Conservation (phyloP, 441 rosid species). For the Geranium incanum region DNA sequence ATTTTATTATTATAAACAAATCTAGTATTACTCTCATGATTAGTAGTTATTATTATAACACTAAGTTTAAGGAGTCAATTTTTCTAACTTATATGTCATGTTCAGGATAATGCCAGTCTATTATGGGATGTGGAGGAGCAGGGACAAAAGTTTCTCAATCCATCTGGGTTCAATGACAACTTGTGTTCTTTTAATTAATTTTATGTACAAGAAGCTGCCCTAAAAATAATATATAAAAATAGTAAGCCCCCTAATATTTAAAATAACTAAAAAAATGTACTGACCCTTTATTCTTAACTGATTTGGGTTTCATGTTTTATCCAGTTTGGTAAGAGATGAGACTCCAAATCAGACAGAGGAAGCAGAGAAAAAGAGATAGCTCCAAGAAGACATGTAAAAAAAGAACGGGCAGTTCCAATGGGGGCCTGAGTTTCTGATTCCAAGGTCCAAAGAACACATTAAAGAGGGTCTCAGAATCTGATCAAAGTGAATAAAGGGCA, state of each 20-base stretch:
- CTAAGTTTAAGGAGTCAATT: not conserved
- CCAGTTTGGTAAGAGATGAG: not conserved
- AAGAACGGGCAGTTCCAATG: not conserved
- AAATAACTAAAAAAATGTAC: no score
- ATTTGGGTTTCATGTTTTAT: not conserved
- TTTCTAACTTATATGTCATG: not conserved
- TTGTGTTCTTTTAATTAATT: slow-evolving; percentile 1
- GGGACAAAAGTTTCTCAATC: not conserved
- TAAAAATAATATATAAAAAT: no score
- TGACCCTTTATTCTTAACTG: not conserved
- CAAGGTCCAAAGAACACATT: not conserved
- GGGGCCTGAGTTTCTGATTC: slow-evolving; percentile 3
- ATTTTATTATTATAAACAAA: no score
- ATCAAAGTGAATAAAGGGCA: slow-evolving; percentile 5
- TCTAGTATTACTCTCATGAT: not conserved
- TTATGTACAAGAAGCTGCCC: not conserved
- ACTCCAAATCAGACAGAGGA: slow-evolving; percentile 3
- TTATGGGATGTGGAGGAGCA: slow-evolving; percentile 2
- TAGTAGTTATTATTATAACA: no score
- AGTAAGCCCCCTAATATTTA: not conserved
- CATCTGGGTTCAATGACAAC: slow-evolving; percentile 2
- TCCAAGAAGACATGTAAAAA: not conserved
- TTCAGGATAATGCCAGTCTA: slow-evolving; percentile 5
- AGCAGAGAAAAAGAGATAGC: not conserved
- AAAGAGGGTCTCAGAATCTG: slow-evolving; percentile 7